Evolutionary conservation across 1,284 basidiomycete species (phyloP).

Genomic region (Sanghuangporus sanghuang): DNA sequence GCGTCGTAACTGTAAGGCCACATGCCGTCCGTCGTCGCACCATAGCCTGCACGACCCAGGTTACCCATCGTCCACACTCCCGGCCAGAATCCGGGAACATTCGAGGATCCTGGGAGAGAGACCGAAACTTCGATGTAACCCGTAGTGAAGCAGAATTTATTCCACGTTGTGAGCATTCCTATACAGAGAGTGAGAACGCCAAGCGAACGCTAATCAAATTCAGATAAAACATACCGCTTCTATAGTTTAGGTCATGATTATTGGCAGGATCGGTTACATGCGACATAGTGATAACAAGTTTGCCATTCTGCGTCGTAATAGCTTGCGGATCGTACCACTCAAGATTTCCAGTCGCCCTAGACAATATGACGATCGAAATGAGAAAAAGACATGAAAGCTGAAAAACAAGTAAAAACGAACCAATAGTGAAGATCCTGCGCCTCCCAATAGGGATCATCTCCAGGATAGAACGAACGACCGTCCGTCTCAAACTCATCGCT

Average conservation of each 20-base stretch:
- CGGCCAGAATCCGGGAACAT: conserved; percentile 70
- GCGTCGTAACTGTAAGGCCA: conserved; percentile 83
- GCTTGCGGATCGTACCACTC: conserved; percentile 83
- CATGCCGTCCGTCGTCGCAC: conserved; percentile 51
- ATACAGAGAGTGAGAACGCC: conserved; percentile 4
- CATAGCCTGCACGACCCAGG: conserved; percentile 53
- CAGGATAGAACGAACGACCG: conserved; percentile 74
- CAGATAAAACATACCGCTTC: conserved; percentile 50
- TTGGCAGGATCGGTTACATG: conserved; percentile 35
- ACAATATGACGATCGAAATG: conserved; percentile 33
- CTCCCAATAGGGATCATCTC: conserved; percentile 78
- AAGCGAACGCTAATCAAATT: conserved; percentile 4
- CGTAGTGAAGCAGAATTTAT: conserved; percentile 91
- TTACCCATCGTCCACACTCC: conserved; percentile 48
- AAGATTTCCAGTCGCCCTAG: conserved; percentile 68
- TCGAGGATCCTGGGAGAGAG: conserved; percentile 72
- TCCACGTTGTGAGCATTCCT: conserved; percentile 82
- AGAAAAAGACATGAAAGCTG: background rate
- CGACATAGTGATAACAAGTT: conserved; percentile 70
- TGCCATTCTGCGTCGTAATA: conserved; percentile 65
- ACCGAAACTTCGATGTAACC: conserved; percentile 83
- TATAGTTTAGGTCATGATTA: conserved; percentile 72
- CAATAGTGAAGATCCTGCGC: conserved; percentile 70
- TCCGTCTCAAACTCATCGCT: conserved; percentile 88
- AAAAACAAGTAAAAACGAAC: conserved; percentile 29